phyloP scores from a whole-genome alignment of 2,329 filamentous ascomycete species.

The Phaeoacremonium minimum region DNA sequence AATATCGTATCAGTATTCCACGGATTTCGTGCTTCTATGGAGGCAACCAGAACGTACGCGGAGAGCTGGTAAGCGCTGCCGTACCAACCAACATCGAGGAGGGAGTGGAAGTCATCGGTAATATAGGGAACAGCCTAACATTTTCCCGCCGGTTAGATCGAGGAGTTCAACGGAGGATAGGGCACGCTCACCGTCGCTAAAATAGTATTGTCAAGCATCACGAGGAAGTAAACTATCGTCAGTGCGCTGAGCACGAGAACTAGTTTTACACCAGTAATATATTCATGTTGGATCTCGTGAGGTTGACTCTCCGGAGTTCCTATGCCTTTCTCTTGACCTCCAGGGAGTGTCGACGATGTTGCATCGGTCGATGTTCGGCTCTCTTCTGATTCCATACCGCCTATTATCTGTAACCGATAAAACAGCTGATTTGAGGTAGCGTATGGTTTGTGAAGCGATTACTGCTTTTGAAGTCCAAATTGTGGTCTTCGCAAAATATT shows the following conservation, averaged over 20 bases:
- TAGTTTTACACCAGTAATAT: slow-evolving; percentile 8
- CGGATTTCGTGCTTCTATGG: too few species aligned
- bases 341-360: too few species aligned
- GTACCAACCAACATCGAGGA: slow-evolving; percentile 28
- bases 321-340: too few species aligned
- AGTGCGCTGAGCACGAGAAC: slow-evolving; percentile 5
- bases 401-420: too few species aligned
- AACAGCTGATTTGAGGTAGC: too few species aligned
- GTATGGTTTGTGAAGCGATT: too few species aligned
- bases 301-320: too few species aligned
- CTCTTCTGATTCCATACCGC: too few species aligned
- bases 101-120: slow-evolving; percentile 25
- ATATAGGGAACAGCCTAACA: slow-evolving; percentile 17
- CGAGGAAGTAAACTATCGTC: slow-evolving; percentile 11
- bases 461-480: too few species aligned
- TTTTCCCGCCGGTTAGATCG: slow-evolving; percentile 4
- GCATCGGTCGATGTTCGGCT: too few species aligned
- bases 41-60: neutral
- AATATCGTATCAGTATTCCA: too few species aligned
- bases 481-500: too few species aligned
- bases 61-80: slow-evolving; percentile 20
- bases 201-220: slow-evolving; percentile 12
- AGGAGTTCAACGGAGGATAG: neutral
- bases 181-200: slow-evolving; percentile 6
- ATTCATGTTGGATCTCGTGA: slow-evolving; percentile 1